Evolutionary conservation across 2,329 filamentous ascomycete species (phyloP).

Genomic region (Penicillium nordicum): DNA sequence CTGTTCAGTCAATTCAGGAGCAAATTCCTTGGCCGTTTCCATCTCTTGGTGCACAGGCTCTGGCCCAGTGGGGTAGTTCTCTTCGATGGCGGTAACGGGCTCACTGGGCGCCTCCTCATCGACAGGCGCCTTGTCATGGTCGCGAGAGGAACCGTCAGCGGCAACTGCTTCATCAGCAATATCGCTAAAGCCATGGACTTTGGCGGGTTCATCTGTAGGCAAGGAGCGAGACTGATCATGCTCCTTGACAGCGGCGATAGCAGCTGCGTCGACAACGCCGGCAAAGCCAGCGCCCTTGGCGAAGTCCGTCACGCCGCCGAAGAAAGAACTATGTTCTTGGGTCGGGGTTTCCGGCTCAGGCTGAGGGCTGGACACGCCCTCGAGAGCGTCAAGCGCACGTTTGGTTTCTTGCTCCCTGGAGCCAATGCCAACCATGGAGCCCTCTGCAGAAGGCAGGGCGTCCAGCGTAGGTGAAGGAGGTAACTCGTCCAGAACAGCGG

Average conservation of each 20-base stretch:
- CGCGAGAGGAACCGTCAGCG: constrained; percentile 7
- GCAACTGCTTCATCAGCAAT: constrained; percentile 22
- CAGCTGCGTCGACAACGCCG: constrained; percentile 25
- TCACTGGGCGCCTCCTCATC: constrained; percentile 6
- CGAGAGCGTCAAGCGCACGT: constrained; percentile 16
- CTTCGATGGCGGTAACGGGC: constrained; percentile 16
- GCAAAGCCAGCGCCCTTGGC: constrained; percentile 16
- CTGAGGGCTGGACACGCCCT: constrained; percentile 12
- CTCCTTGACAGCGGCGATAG: constrained; percentile 19
- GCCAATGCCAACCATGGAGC: constrained; percentile 27
- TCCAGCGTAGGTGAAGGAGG: constrained; percentile 23
- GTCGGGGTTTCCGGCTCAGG: constrained; percentile 12
- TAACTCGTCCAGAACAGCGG: constrained; percentile 24
- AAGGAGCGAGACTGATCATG: constrained; percentile 1
- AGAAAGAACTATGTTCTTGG: constrained; percentile 8
- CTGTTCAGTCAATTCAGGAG: constrained; percentile 3
- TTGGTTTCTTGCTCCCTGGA: constrained; percentile 16
- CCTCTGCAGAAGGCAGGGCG: constrained; percentile 31
- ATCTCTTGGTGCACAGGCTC: neutral
- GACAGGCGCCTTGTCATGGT: constrained; percentile 1
- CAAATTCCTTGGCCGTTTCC: constrained; percentile 3
- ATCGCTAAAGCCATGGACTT: constrained; percentile 11
- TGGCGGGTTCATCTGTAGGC: neutral
- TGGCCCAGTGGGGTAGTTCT: neutral
- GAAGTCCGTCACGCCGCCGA: neutral